Evolutionary conservation across 2,329 filamentous ascomycete species (phyloP).

Genomic region (Cucurbitaria berberidis): DNA sequence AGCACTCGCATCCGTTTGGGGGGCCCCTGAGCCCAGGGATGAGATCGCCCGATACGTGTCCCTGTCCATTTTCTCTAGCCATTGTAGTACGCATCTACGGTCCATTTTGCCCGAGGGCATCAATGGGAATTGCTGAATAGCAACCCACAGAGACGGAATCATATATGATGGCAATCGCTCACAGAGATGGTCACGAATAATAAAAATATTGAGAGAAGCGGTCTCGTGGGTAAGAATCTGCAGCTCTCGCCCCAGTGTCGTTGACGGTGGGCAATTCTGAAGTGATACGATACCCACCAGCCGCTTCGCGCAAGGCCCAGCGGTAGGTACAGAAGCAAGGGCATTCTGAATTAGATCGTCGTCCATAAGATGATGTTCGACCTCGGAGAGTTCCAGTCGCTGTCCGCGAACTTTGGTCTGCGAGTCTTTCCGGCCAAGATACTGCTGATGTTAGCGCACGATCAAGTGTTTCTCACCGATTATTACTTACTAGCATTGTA

Average conservation of each 20-base stretch:
- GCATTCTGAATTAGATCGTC: constrained; percentile 37
- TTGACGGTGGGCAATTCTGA: constrained; percentile 17
- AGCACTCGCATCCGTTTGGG: constrained; percentile 18
- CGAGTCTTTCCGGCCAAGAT: constrained; percentile 41
- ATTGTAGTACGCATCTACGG: constrained; percentile 34
- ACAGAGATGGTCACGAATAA: constrained; percentile 36
- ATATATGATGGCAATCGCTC: constrained; percentile 43
- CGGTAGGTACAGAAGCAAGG: constrained; percentile 34
- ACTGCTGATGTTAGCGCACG: constrained; percentile 12
- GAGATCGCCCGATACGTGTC: constrained; percentile 36
- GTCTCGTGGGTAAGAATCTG: constrained; percentile 29
- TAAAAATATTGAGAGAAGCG: constrained; percentile 28
- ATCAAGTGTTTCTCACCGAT: too few relatives aligned
- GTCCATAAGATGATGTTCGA: constrained; percentile 52
- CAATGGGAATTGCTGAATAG: constrained; percentile 36
- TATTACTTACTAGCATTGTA: constrained; percentile 28
- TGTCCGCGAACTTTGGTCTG: constrained; percentile 52
- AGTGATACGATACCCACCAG: constrained; percentile 39
- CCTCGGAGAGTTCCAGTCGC: constrained; percentile 54
- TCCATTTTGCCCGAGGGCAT: constrained; percentile 44
- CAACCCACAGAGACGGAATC: constrained; percentile 43
- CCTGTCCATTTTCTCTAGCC: constrained; percentile 40
- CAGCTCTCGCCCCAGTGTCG: constrained; percentile 8
- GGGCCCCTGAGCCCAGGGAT: constrained; percentile 24
- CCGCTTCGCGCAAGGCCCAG: constrained; percentile 41